Evolutionary conservation across 176 grass and related monocot genomes (phyloP), one percentile per base, ranked within the genome.

Genomic region (Triticum urartu): DNA sequence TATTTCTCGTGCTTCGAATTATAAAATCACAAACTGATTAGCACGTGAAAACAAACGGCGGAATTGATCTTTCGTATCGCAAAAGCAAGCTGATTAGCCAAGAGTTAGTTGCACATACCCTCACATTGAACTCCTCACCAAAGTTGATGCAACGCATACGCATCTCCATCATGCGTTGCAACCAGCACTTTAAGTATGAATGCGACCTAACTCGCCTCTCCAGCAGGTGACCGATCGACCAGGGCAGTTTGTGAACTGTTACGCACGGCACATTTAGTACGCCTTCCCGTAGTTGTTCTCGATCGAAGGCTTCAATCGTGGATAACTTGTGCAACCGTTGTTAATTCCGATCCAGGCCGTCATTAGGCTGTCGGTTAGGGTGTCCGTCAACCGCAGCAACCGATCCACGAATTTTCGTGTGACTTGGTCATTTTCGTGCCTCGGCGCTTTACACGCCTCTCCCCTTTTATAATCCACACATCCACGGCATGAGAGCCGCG

Each of bases 371-470:
- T 85, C 79, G 1, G 69, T 89, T 77, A 34, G 70, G 70, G 77
- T 69, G 78, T 80, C 68, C 60, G 77, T 80, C 78, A 81, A 69
- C 81, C 40, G n/a, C 82, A 40, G 3, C 40, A 59, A 52, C 75
- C 15, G 32, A 70, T 48, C 24, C 4, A 60, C 40, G 8, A 45
- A 85, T 85, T 64, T 73, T 61, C 38, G 36, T 14, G 38, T 75
- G 83, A 76, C 69, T n/a, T 38, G 61, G 83, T 81, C 78, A 68
- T 54, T 68, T 45, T 7, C 77, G 12, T 45, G 11, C 58, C 75
- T 42, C 20, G 0, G 34, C 42, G 24, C 67, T 20, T 52, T 52
- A 52, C 48, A 52, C 48, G 48, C 48, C 70, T 12, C 62, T 26
- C 35, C 34, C 11, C 32, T 83, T 82, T 83, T 34, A 30, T 83